phyloP scores from a whole-genome alignment of 2,329 filamentous ascomycete genomes.

The Paraconiothyrium brasiliense region DNA sequence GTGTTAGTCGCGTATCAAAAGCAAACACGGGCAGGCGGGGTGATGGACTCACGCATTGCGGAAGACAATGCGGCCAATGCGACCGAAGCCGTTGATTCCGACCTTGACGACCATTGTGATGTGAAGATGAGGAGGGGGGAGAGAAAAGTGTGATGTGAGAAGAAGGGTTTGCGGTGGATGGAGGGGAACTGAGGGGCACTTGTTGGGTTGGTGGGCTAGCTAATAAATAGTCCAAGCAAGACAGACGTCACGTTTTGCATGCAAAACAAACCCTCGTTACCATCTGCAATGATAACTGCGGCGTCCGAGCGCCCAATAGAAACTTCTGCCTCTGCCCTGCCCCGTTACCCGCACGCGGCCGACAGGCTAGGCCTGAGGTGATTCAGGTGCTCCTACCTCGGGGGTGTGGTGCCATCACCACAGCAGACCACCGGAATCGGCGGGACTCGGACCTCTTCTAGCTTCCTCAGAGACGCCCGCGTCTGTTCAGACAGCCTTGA shows the following conservation, averaged over 20 bases:
- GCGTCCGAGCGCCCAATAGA: conserved; percentile 40
- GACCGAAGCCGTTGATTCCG: conserved; percentile 99
- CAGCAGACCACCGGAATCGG: conserved; percentile 33
- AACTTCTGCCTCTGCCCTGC: conserved; percentile 29
- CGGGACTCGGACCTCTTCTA: conserved; percentile 31
- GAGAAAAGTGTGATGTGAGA: conserved; percentile 15
- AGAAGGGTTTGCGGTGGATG: conserved; percentile 27
- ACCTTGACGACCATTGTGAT: conserved; percentile 66
- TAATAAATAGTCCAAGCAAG: conserved; percentile 30
- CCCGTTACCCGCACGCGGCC: conserved; percentile 43
- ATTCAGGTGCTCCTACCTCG: conserved; percentile 35
- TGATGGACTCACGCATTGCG: conserved; percentile 80
- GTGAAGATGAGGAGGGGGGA: conserved; percentile 1
- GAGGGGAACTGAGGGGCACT: conserved; percentile 29
- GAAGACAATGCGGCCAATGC: conserved; percentile 99
- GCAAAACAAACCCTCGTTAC: conserved; percentile 19
- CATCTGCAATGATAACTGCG: conserved; percentile 42
- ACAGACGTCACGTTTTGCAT: conserved; percentile 37
- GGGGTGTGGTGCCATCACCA: conserved; percentile 28
- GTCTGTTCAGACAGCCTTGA: conserved; percentile 14
- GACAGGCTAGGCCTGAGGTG: conserved; percentile 25
- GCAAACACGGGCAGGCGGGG: conserved; percentile 12
- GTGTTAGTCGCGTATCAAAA: conserved; percentile 31
- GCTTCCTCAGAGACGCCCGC: conserved; percentile 23
- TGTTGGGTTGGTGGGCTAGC: conserved; percentile 43